Percentiles rank a stretch among this genome's conserved stretches.
Evolutionary conservation across 2,329 filamentous ascomycete species (phyloP).

Genomic region (Fusarium poae): DNA sequence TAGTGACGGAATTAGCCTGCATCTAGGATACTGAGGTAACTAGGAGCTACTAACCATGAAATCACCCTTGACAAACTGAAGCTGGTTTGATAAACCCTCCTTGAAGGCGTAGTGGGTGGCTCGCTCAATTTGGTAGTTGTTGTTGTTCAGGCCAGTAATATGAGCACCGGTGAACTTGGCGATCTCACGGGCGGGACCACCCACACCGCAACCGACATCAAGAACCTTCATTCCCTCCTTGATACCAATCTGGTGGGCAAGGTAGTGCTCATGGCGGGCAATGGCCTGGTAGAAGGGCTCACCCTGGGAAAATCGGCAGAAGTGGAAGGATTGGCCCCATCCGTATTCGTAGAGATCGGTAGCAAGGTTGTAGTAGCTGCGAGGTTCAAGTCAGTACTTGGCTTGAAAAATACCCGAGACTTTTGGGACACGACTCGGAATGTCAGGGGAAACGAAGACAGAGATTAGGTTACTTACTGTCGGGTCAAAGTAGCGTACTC

Average conservation of each 20-base stretch:
- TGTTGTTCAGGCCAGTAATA: slow-evolving; percentile 96
- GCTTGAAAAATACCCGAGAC: background rate
- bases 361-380: slow-evolving; percentile 94
- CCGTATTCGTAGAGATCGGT: slow-evolving; percentile 97
- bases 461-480: slow-evolving; percentile 72
- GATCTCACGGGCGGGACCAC: slow-evolving; percentile 94
- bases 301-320: slow-evolving; percentile 90
- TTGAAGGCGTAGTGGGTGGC: slow-evolving; percentile 87
- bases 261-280: slow-evolving; percentile 97
- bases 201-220: slow-evolving; percentile 97
- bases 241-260: slow-evolving; percentile 89
- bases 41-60: slow-evolving; percentile 76
- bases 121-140: slow-evolving; percentile 98
- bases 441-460: background rate
- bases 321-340: slow-evolving; percentile 97
- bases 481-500: slow-evolving; percentile 94
- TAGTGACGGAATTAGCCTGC: slow-evolving; percentile 50
- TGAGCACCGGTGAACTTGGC: slow-evolving; percentile 94
- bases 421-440: background rate
- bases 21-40: too few species aligned
- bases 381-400: slow-evolving; percentile 36
- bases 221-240: slow-evolving; percentile 89
- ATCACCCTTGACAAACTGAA: slow-evolving; percentile 92
- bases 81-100: slow-evolving; percentile 82
- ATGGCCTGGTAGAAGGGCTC: slow-evolving; percentile 93